Evolutionary conservation across 306 rosid species (phyloP), one percentile per base, ranked within the genome.

Genomic region (Trifolium repens): DNA sequence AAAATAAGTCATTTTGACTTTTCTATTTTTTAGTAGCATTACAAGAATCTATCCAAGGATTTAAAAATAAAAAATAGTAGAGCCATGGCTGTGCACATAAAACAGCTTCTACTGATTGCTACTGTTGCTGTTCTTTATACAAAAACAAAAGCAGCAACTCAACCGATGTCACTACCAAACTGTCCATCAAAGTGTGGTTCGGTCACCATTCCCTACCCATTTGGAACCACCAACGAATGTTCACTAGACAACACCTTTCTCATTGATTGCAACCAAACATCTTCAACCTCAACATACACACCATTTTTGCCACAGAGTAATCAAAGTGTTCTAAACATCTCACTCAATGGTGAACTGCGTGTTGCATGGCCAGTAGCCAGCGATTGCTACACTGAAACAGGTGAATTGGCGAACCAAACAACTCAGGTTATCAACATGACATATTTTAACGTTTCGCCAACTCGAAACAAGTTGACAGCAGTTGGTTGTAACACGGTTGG

Each of bases 131-230:
- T 63, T 15, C 15, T 78, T 42, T 4, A 12, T 9, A 42, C 63
- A 34, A 50, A 76, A 70, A 42, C 63, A 44, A 50, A 76, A 70
- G 32, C 67, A 2, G 11, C 50, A 15, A 22, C 60, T 44, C 78
- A 71, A 65, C 60, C 50, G 15, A 13, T 11, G 1, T 12, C 64
- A 54, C 53, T 7, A 1, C 44, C 55, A 60, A 35, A 69, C 7
- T 77, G 85, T 1, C 30, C 49, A 63, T 16, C n/a, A 63, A 37
- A n/a, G 2, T 63, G 69, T 16, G 69, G 69, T 15, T 37, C 59
- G 0, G 12, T 83, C 2, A 9, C 2, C 5, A 63, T 83, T 68
- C 83, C 80, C 1, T 83, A 69, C 11, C 86, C 83, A 26, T 83
- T 83, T 12, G 83, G 86, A 17, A 78, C 61, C 15, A 67, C 24